Percentiles rank a stretch among this genome's conserved stretches.
Conservation (phyloP, 768 basidiomycete species). For the Rhodotorula sphaerocarpa region DNA sequence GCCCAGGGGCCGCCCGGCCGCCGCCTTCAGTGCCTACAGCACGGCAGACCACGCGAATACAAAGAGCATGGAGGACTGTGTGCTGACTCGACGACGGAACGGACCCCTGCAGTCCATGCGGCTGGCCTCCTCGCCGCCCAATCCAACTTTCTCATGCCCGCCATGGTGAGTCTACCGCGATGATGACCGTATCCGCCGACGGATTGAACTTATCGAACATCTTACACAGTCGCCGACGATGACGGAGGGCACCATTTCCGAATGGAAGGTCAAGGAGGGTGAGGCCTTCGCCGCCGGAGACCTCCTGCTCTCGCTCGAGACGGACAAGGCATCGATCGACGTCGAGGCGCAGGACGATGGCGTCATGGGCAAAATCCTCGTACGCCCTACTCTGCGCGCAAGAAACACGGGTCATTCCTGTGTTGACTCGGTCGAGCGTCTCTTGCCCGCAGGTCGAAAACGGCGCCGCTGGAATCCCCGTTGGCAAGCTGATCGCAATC, state of each 20-base stretch:
- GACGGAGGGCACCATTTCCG: conserved; percentile 98
- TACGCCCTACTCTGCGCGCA: conserved; percentile 63
- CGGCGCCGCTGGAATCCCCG: conserved; percentile 72
- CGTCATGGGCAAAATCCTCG: conserved; percentile 90
- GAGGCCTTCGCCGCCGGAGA: conserved; percentile 81
- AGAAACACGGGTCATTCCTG: conserved; percentile 65
- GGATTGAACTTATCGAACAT: conserved; percentile 68
- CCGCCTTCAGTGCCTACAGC: not conserved
- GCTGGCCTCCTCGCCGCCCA: conserved; percentile 47
- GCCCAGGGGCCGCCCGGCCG: too few relatives aligned
- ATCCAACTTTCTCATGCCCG: conserved; percentile 79
- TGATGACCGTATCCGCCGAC: too few relatives aligned
- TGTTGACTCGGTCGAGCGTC: conserved; percentile 32
- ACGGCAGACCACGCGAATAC: not conserved
- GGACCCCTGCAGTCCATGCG: conserved; percentile 11
- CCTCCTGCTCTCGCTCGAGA: conserved; percentile 78
- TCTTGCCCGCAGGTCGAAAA: conserved; percentile 53
- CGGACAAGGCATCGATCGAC: conserved; percentile 94
- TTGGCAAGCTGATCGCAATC: conserved; percentile 82
- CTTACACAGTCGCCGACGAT: conserved; percentile 81
- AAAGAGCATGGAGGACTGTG: too few relatives aligned
- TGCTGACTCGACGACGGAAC: not conserved
- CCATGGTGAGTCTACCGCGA: conserved; percentile 51
- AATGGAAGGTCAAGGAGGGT: conserved; percentile 96
- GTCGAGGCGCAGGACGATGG: conserved; percentile 99